Evolutionary conservation across 805 yeast species (phyloP).

Genomic region (Wickerhamiella australiensis): DNA sequence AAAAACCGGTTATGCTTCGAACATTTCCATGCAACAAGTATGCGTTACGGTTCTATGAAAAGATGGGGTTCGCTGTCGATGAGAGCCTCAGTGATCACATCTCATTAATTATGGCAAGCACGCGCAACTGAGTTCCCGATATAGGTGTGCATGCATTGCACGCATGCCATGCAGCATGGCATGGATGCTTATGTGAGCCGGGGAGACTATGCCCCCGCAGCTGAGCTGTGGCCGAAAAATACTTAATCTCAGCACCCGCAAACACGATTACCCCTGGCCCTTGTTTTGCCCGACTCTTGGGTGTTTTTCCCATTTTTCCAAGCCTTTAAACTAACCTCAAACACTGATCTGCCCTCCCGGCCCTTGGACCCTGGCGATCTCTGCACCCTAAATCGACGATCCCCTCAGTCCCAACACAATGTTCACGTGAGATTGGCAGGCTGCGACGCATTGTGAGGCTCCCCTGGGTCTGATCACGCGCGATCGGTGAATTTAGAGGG

Average conservation of each 20-base stretch:
- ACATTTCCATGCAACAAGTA: conserved; percentile 21
- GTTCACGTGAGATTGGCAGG: neutral
- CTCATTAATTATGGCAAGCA: neutral
- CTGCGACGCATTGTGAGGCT: neutral
- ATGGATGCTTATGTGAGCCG: conserved; percentile 1
- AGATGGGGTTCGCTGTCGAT: conserved; percentile 15
- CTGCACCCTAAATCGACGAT: neutral
- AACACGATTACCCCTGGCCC: too few relatives aligned
- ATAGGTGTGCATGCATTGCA: neutral
- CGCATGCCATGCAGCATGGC: too few relatives aligned
- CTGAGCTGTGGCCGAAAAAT: neutral
- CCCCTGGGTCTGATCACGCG: too few relatives aligned
- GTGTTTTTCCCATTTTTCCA: too few relatives aligned
- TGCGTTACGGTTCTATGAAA: conserved; percentile 21
- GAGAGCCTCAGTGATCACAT: neutral
- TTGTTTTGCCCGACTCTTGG: too few relatives aligned
- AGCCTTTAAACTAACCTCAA: neutral
- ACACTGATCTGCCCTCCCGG: neutral
- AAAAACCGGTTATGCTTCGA: conserved; percentile 17
- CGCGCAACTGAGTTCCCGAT: neutral
- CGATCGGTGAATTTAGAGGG: too few relatives aligned
- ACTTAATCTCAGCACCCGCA: neutral
- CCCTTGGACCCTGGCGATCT: conserved; percentile 3
- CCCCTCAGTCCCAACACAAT: neutral
- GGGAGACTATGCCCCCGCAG: neutral